These are phyloP conservation scores for Plantago coronopus DNA, from an alignment of 305 asterid species.

Conservation along the genomic window DNA sequence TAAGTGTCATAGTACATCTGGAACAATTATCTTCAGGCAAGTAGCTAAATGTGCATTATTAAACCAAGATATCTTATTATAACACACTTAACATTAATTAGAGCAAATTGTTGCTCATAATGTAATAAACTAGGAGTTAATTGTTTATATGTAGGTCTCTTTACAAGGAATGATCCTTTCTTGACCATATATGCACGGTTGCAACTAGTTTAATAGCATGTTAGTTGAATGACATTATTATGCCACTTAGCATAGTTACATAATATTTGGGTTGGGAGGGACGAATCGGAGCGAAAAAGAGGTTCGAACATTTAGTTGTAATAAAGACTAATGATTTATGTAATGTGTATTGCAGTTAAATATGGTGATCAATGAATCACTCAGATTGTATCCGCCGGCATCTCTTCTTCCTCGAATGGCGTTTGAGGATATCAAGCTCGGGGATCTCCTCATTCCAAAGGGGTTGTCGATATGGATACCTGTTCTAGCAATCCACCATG, in stretches of 20 bases:
- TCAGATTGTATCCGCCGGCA: slow-evolving; percentile 80
- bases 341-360: slow-evolving; percentile 42
- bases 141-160: neutral
- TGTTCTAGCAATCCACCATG: slow-evolving; percentile 82
- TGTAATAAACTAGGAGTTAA: neutral
- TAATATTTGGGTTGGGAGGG: too few relatives aligned
- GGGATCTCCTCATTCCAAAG: slow-evolving; percentile 73
- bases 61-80: neutral
- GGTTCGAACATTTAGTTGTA: neutral
- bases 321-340: neutral
- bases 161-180: neutral
- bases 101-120: neutral
- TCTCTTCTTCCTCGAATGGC: slow-evolving; percentile 89
- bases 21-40: slow-evolving; percentile 10
- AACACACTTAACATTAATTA: neutral
- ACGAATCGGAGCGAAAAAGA: too few relatives aligned
- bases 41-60: neutral
- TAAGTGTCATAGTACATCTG: neutral
- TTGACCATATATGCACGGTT: too few relatives aligned
- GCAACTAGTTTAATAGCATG: too few relatives aligned
- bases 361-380: slow-evolving; percentile 84
- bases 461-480: slow-evolving; percentile 95
- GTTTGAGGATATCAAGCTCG: slow-evolving; percentile 71
- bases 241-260: too few relatives aligned
- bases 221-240: too few relatives aligned